Base-by-base conservation (phyloP, 495 filamentous ascomycete genomes). In the Rhizodiscina lignyota region DNA sequence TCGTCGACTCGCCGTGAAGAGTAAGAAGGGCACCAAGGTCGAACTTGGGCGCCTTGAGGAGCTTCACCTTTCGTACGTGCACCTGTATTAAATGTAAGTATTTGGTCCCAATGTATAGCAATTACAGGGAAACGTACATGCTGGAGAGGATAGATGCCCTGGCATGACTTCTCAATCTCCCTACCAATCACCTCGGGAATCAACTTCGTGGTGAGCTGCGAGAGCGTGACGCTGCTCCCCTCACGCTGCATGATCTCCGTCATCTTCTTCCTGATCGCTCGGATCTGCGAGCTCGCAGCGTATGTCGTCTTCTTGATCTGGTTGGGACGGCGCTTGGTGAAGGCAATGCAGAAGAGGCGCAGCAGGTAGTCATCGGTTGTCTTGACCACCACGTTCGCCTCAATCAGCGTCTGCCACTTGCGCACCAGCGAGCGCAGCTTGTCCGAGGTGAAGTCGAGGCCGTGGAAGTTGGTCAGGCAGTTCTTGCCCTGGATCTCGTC, bases 241-340 rank as follows among this genome's bases (percentile, higher is more conserved):
- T 97, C 89, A 48, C 84, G 81, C 60, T 81, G 74, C 58, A 97
- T 94, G 64, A 97, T 96, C 69, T 96, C 89, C 32, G 76, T 77
- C 89, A 97, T 97, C 83, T 96, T 96, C 72, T 86, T 87, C 62
- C 89, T 77, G 59, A 97, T 97, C 46, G 79, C 73, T 39, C 91
- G 76, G 60, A 96, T 94, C 64, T 97, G 89, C 39, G 87, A 94
- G 48, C 82, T 80, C 40, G 76, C 72, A 40, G 89, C 89, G 58
- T 97, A 97, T 51, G 91, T 96, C 49, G 89, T 97, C 77, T 94
- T 96, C 79, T 94, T 94, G 68, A 97, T 84, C 68, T 97, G 89
- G 69, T 97, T 97, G 44, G 85, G 84, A 51, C 89, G 73, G 58
- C 82, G 70, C 80, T 94, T 96, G 59, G 89, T 97, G 72, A 97